Base-by-base conservation (phyloP, 106 monocot genomes). In the Triglochin maritima region DNA sequence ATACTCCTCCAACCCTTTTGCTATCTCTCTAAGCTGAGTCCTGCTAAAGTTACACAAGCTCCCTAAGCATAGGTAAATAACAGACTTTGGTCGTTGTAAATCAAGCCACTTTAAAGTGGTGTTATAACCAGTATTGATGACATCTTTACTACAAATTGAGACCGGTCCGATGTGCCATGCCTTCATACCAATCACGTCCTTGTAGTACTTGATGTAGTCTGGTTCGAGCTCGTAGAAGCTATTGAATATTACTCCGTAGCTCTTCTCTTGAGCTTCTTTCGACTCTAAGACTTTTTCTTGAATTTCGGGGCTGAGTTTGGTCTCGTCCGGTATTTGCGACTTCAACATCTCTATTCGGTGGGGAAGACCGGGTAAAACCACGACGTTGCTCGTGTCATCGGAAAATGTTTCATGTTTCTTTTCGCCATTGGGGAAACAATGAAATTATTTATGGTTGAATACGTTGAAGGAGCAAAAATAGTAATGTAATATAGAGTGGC, bases 161-260 rank as follows among this genome's bases (percentile, higher is more conserved):
- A 73, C 51, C 4, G 73, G 73, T 17, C 73, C 73, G 48, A 73
- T 53, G 65, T 57, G 65, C 73, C 73, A 73, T 12, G 73, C 52
- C 3, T 52, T 64, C 57, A 5, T 66, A 5, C 57, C 65, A 0
- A 44, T 47, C 0, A 5, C 8, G 2, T 65, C 9, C 46, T 46
- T 73, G 65, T 65, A 65, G 57, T 58, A 29, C 3, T 73, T 43
- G 47, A 29, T 56, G 73, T 73, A 73, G 4, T 73, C 65, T 0
- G 73, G 73, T 49, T 73, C 73, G 47, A 73, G 65, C 65, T 73
- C 73, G 65, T 73, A 66, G 57, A 73, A 64, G 73, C 65, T 73
- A 65, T 73, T 73, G 15, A 63, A 55, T 48, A 73, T 48, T 57
- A 49, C 17, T 4, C 73, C 73, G 65, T 57, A 66, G 65, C 42